Evolutionary conservation across 1,284 basidiomycete genomes (phyloP).

Genomic region (Caloboletus inedulis): DNA sequence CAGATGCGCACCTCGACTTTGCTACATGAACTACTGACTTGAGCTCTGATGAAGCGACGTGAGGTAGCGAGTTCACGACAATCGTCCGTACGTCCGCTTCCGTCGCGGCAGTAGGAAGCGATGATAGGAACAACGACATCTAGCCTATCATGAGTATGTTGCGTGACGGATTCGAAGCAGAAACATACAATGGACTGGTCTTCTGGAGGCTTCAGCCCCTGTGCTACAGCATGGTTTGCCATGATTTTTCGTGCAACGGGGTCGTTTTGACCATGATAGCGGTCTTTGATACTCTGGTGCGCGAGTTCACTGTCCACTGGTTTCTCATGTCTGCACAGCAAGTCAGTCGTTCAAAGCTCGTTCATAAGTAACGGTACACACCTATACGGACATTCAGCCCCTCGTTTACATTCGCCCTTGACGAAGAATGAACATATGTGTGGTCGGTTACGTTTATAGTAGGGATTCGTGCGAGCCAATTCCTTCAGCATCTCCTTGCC

Average conservation of each 20-base stretch:
- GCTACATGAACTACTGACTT: slow-evolving; percentile 85
- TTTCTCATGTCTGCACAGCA: slow-evolving; percentile 72
- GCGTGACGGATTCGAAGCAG: neutral
- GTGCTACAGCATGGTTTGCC: slow-evolving; percentile 63
- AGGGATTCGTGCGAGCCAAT: slow-evolving; percentile 89
- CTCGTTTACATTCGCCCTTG: slow-evolving; percentile 93
- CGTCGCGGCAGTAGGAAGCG: slow-evolving; percentile 70
- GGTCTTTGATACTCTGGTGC: slow-evolving; percentile 91
- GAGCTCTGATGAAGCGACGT: slow-evolving; percentile 64
- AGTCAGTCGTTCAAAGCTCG: neutral
- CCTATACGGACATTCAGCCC: slow-evolving; percentile 90
- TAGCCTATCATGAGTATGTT: slow-evolving; percentile 36
- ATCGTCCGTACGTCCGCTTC: slow-evolving; percentile 79
- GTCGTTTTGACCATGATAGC: slow-evolving; percentile 88
- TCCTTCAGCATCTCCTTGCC: slow-evolving; percentile 97
- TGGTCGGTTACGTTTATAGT: slow-evolving; percentile 95
- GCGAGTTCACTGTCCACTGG: slow-evolving; percentile 79
- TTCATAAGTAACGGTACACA: slow-evolving; percentile 29
- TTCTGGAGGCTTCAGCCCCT: slow-evolving; percentile 87
- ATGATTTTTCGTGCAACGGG: slow-evolving; percentile 90
- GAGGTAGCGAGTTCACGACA: slow-evolving; percentile 70
- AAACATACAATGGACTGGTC: slow-evolving; percentile 78
- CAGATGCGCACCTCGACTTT: slow-evolving; percentile 58
- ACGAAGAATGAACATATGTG: slow-evolving; percentile 95
- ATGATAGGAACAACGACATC: slow-evolving; percentile 91